Evolutionary conservation across 179 eudicot species (phyloP), one percentile per base, ranked within the genome.

Genomic region (Dionaea muscipula): DNA sequence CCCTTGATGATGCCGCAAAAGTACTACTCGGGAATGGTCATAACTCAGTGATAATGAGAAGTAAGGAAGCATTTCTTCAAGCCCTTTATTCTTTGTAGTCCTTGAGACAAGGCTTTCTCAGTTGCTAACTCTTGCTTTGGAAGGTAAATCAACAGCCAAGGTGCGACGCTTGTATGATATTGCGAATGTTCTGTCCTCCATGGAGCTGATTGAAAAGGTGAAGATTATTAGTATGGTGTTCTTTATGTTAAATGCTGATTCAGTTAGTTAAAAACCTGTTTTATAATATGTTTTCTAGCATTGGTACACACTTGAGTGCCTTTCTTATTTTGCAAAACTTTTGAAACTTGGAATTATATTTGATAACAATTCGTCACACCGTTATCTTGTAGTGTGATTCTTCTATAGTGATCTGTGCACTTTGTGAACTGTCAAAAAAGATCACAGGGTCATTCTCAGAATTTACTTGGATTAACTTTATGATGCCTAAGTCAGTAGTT

Each of bases 131-230:
- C 53, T 58, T 36, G 38, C 38, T 60, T 53, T 28, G 13, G 67
- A 71, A 77, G 78, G 72, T 70, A 60, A 73, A 43, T 72, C 75
- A 78, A 78, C 98, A 91, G 98, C 96, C 56, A 87, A 91, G 73
- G 94, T 84, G 52, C 75, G 98, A 72, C 68, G 98, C 43, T 72
- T 91, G 53, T 91, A 91, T 62, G 98, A 91, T 62, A 91, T 91
- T 67, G 93, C 96, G 55, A 91, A 91, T 44, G 98, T 91, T 13
- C 60, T 91, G 57, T 84, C 93, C 33, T 82, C 98, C 15, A 80
- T 91, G 96, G 70, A 68, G 51, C 86, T 87, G 60, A 91, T 91
- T 64, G 96, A 82, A 69, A 91, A 91, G 93, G 98, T 91, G 69
- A 53, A 43, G 57, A 26, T 7, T 15, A 12, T 36, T 18, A 28